Percentiles rank a stretch among this genome's conserved stretches.
These are phyloP conservation scores for Ceratocystis alfenasii DNA, from an alignment of 2,329 filamentous ascomycete species.

Conservation along the genomic window DNA sequence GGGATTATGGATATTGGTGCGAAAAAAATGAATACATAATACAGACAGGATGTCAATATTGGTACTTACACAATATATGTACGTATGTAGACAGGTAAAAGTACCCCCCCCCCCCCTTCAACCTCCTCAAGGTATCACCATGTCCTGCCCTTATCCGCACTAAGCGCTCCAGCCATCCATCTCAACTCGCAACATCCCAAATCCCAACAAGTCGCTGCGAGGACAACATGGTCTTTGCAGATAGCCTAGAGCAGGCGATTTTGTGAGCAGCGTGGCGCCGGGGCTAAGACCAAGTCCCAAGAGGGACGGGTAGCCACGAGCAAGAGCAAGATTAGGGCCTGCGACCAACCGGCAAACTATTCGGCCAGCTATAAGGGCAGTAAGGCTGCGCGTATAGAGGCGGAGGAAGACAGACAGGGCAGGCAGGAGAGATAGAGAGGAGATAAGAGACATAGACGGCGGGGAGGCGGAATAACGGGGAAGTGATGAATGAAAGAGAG, in stretches of 20 bases:
- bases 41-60: background rate
- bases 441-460: background rate
- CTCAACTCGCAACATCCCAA: background rate
- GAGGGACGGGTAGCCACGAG: background rate
- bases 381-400: background rate
- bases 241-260: background rate
- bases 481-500: background rate
- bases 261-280: background rate
- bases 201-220: background rate
- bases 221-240: slow-evolving; percentile 1
- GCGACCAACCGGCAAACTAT: background rate
- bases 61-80: too few species aligned
- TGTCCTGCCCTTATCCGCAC: background rate
- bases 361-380: background rate
- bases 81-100: background rate
- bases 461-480: background rate
- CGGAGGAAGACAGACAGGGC: background rate
- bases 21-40: background rate
- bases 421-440: background rate
- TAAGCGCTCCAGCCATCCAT: slow-evolving; percentile 2
- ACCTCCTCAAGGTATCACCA: slow-evolving; percentile 1
- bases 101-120: background rate
- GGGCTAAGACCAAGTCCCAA: background rate
- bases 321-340: background rate
- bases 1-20: background rate